Evolutionary conservation across 129 eudicot species (phyloP).

Genomic region (Pittosporum tobira): DNA sequence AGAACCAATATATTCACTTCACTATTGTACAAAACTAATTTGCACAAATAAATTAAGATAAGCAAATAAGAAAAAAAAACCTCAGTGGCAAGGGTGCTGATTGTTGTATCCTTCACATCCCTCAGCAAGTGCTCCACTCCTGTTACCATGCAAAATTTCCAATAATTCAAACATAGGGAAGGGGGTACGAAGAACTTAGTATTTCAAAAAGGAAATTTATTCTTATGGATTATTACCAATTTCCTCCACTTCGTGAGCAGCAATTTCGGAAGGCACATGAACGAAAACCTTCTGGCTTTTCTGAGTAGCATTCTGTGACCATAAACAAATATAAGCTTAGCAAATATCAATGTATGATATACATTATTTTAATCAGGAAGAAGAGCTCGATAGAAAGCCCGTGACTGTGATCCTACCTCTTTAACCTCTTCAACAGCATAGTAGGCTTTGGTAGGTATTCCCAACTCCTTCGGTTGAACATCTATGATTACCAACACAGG

Average conservation of each 20-base stretch:
- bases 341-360: conserved; percentile 1
- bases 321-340: conserved; percentile 10
- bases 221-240: conserved; percentile 48
- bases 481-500: conserved; percentile 96
- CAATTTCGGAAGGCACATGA: conserved; percentile 91
- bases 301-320: conserved; percentile 86
- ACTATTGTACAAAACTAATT: too few relatives aligned
- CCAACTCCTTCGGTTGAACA: conserved; percentile 94
- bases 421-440: conserved; percentile 98
- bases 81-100: conserved; percentile 99
- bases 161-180: conserved; percentile 2
- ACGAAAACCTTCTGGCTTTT: conserved; percentile 96
- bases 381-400: neutral
- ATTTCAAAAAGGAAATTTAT: neutral
- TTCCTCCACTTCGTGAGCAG: conserved; percentile 99
- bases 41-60: neutral
- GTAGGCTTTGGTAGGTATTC: conserved; percentile 99
- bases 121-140: conserved; percentile 98
- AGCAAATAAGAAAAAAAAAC: conserved; percentile 17
- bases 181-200: neutral
- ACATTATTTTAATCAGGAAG: conserved; percentile 3
- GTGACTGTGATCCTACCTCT: conserved; percentile 44
- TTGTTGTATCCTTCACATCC: conserved; percentile 95
- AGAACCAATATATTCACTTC: neutral
- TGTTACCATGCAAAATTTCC: conserved; percentile 21